These are phyloP conservation scores for Colletotrichum trifolii DNA, from an alignment of 2,329 filamentous ascomycete genomes.

Conservation along the genomic window DNA sequence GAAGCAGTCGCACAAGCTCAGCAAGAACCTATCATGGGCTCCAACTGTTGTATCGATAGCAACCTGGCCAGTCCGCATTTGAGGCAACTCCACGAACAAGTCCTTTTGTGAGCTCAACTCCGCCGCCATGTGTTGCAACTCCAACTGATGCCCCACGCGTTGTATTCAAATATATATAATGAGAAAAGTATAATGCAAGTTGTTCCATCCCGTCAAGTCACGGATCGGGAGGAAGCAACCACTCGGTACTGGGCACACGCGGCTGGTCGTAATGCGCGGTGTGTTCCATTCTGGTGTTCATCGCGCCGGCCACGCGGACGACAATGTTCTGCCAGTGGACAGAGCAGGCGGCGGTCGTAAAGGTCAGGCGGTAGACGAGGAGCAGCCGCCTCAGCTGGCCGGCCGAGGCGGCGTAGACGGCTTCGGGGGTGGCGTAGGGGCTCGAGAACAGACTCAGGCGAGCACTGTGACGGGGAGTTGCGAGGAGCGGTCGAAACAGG, in stretches of 20 bases:
- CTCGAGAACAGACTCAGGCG: slow-evolving; percentile 5
- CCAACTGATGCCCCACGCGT: too few relatives aligned
- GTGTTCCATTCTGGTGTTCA: neutral
- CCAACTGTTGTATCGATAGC: too few relatives aligned
- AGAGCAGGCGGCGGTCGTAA: slow-evolving; percentile 2
- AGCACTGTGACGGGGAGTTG: neutral
- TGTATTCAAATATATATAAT: neutral
- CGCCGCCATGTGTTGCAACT: too few relatives aligned
- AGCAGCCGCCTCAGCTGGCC: slow-evolving; percentile 23
- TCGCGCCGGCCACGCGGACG: slow-evolving; percentile 23
- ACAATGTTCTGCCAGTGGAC: slow-evolving; percentile 20
- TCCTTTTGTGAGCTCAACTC: too few relatives aligned
- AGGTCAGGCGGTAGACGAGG: neutral
- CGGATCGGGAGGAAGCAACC: neutral
- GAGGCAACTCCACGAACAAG: too few relatives aligned
- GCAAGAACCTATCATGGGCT: too few relatives aligned
- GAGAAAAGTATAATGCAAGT: neutral
- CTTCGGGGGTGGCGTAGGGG: slow-evolving; percentile 8
- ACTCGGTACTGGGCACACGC: neutral
- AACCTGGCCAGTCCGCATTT: too few relatives aligned
- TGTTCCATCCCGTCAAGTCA: neutral
- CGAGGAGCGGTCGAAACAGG: slow-evolving; percentile 19
- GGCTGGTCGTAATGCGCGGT: neutral
- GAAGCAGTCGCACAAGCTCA: too few relatives aligned
- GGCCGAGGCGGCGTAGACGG: slow-evolving; percentile 12